phyloP scores from a whole-genome alignment of 306 rosid species.

The Begonia peltatifolia region DNA sequence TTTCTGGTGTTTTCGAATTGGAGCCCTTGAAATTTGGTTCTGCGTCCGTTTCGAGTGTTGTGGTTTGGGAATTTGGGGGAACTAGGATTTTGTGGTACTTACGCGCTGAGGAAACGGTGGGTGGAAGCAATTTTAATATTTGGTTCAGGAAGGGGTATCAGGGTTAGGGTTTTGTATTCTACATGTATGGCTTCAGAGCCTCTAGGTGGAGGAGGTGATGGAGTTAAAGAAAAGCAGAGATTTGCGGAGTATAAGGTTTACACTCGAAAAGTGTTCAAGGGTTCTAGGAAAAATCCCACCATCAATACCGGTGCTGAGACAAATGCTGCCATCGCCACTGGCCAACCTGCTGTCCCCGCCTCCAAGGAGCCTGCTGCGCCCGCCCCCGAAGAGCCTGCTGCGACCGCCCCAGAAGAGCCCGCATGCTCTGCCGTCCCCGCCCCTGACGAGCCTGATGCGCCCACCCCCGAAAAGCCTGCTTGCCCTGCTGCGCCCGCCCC shows the following conservation, averaged over 20 bases:
- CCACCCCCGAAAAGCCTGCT: no score
- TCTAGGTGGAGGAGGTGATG: slow-evolving; percentile 52
- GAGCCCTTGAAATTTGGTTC: not conserved
- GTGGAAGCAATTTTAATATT: slow-evolving; percentile 14
- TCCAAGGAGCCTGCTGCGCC: no score
- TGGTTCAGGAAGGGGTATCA: slow-evolving; percentile 15
- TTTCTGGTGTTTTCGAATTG: not conserved
- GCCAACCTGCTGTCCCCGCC: not conserved
- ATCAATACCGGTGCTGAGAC: slow-evolving; percentile 4
- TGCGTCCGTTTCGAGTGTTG: slow-evolving; percentile 8
- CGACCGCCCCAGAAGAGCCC: no score
- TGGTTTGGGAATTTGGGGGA: slow-evolving; percentile 4
- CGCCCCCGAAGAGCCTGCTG: no score
- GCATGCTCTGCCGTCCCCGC: no score
- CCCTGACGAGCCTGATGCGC: no score
- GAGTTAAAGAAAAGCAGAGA: slow-evolving; percentile 45
- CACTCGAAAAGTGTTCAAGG: slow-evolving; percentile 51
- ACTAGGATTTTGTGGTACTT: slow-evolving; percentile 13
- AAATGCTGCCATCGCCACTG: not conserved
- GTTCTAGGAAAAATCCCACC: slow-evolving; percentile 25
- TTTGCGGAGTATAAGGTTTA: slow-evolving; percentile 50
- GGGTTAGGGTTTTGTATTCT: slow-evolving; percentile 46
- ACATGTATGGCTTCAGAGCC: slow-evolving; percentile 94
- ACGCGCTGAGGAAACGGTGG: slow-evolving; percentile 19
- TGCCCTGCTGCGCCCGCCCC: no score